phyloP scores from a whole-genome alignment of 805 yeast genomes.

The Starmera amethionina region DNA sequence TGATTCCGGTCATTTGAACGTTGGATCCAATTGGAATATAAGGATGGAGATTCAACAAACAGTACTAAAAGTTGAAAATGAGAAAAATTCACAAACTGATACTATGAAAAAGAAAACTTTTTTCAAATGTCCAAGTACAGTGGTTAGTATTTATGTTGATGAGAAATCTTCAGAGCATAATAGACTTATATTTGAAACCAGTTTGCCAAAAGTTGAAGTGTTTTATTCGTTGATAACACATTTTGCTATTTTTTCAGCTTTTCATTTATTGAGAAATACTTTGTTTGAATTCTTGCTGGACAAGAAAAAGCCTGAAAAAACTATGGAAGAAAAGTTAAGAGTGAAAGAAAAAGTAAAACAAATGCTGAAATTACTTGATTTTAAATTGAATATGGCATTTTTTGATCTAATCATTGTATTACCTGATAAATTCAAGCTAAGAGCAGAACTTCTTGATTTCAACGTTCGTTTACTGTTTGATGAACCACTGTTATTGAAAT shows the following conservation, averaged over 20 bases:
- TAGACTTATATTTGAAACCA: conserved; percentile 16
- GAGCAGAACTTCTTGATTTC: conserved; percentile 31
- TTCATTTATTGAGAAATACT: conserved; percentile 35
- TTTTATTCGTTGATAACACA: conserved; percentile 31
- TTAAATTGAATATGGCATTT: conserved; percentile 14
- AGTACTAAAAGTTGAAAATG: conserved; percentile 21
- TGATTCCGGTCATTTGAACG: conserved; percentile 8
- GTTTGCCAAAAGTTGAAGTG: conserved; percentile 19
- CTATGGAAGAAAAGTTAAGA: conserved; percentile 9
- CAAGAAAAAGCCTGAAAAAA: conserved; percentile 10
- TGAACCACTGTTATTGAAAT: conserved; percentile 14
- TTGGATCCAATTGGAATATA: conserved; percentile 7
- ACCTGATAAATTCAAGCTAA: conserved; percentile 39
- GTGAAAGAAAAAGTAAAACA: conserved; percentile 11
- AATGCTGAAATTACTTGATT: conserved; percentile 13
- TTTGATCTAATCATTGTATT: conserved; percentile 24
- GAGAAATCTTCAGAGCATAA: conserved; percentile 10
- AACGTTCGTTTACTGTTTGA: conserved; percentile 12
- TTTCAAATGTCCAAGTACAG: conserved; percentile 19
- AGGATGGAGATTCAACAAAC: conserved; percentile 5
- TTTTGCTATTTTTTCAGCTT: conserved; percentile 35
- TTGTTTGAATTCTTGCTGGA: conserved; percentile 15
- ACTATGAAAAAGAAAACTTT: conserved; percentile 21
- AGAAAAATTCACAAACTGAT: conserved; percentile 19
- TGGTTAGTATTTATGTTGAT: conserved; percentile 13